These are phyloP conservation scores for Coprinopsis cinerea DNA, from an alignment of 768 basidiomycete species.

Conservation along the genomic window DNA sequence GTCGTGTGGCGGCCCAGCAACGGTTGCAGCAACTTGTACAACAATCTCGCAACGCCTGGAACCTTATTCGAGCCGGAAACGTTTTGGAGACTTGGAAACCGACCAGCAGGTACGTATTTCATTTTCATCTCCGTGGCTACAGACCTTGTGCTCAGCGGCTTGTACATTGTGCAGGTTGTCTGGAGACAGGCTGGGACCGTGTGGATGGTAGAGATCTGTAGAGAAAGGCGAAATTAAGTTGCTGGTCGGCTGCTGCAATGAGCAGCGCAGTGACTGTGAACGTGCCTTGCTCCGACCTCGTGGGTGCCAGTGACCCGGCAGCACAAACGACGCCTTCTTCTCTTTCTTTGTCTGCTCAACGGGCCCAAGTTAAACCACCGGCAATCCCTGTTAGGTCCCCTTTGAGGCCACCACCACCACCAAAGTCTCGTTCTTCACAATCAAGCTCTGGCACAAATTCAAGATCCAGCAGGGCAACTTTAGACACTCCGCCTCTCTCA, in stretches of 20 bases:
- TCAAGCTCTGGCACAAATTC: constrained; percentile 9
- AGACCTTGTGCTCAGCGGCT: background rate
- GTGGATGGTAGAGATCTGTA: too few relatives aligned
- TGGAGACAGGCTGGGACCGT: background rate
- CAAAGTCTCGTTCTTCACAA: constrained; percentile 22
- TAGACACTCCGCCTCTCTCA: constrained; percentile 12
- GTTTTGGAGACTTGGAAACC: background rate
- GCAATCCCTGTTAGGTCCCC: constrained; percentile 32
- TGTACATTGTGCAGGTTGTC: too few relatives aligned
- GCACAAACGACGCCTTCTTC: constrained; percentile 6
- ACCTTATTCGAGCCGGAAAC: background rate
- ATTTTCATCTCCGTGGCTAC: background rate
- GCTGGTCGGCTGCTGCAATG: too few relatives aligned
- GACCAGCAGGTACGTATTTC: background rate
- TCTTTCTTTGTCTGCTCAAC: constrained; percentile 7
- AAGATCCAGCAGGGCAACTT: constrained; percentile 8
- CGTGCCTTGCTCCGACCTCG: constrained; percentile 12
- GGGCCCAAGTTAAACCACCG: too few relatives aligned
- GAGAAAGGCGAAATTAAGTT: too few relatives aligned
- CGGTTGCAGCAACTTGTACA: background rate
- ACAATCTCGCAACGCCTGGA: too few relatives aligned
- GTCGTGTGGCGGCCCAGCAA: background rate
- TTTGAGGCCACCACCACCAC: constrained; percentile 28
- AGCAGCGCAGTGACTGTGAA: too few relatives aligned
- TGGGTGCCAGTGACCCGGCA: background rate